Percentiles rank a stretch among this genome's conserved stretches.
phyloP scores from a whole-genome alignment of 164 flowering plant genomes.

The Annona cherimola region DNA sequence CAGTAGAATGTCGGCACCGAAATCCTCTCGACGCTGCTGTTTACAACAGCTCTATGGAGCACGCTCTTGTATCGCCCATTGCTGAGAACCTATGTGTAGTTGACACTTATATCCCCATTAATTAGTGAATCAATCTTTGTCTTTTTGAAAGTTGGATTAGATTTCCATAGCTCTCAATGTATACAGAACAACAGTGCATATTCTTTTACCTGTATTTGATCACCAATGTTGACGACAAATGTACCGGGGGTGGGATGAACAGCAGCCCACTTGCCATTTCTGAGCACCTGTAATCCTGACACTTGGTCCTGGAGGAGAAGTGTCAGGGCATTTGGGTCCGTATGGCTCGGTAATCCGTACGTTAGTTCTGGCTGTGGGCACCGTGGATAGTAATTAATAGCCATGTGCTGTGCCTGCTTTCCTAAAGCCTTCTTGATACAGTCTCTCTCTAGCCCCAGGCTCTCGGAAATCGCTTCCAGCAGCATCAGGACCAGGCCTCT shows the following conservation, averaged over 20 bases:
- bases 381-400: slow-evolving; percentile 16
- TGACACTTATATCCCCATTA: neutral
- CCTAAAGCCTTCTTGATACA: slow-evolving; percentile 46
- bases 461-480: slow-evolving; percentile 58
- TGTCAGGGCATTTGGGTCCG: slow-evolving; percentile 16
- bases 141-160: neutral
- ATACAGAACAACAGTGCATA: neutral
- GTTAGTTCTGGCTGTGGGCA: slow-evolving; percentile 18
- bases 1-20: slow-evolving; percentile 53
- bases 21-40: slow-evolving; percentile 36
- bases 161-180: no score
- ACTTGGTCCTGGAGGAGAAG: slow-evolving; percentile 63
- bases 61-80: slow-evolving; percentile 56
- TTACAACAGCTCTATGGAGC: slow-evolving; percentile 54
- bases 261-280: slow-evolving; percentile 60
- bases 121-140: neutral
- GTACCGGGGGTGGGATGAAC: slow-evolving; percentile 62
- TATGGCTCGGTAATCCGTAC: slow-evolving; percentile 11
- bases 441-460: slow-evolving; percentile 63
- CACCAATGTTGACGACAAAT: slow-evolving; percentile 75
- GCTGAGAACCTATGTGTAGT: slow-evolving; percentile 56
- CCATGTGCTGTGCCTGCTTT: slow-evolving; percentile 74
- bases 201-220: slow-evolving; percentile 59
- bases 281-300: slow-evolving; percentile 65
- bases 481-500: slow-evolving; percentile 51